Evolutionary conservation across 495 filamentous ascomycete species (phyloP).

Genomic region (Aspergillus baeticus): DNA sequence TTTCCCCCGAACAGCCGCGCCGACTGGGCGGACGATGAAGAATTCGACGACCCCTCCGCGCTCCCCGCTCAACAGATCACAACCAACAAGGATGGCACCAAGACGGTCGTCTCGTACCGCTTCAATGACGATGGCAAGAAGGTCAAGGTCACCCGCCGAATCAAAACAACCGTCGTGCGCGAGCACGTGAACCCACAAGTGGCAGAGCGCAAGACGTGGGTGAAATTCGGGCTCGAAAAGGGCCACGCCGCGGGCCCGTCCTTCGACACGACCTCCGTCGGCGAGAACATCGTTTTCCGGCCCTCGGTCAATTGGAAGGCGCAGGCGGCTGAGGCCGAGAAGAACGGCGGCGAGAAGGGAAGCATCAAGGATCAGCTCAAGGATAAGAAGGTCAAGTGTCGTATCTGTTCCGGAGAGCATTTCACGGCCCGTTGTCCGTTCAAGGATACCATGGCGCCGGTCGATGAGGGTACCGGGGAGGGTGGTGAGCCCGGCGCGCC

Average conservation of each 20-base stretch:
- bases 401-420: conserved; percentile 97
- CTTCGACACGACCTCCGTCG: conserved; percentile 85
- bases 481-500: conserved; percentile 41
- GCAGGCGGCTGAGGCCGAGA: conserved; percentile 78
- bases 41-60: conserved; percentile 76
- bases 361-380: conserved; percentile 88
- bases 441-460: conserved; percentile 77
- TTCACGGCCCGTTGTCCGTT: conserved; percentile 94
- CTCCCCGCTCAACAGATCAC: conserved; percentile 84
- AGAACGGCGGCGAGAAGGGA: conserved; percentile 66
- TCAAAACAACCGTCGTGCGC: conserved; percentile 82
- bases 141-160: conserved; percentile 91
- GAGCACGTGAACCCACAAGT: conserved; percentile 96
- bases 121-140: conserved; percentile 93
- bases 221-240: conserved; percentile 88
- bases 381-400: conserved; percentile 99
- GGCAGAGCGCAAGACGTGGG: conserved; percentile 86
- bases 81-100: conserved; percentile 95
- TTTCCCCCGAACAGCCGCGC: conserved; percentile 49
- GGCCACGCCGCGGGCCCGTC: conserved; percentile 64
- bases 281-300: conserved; percentile 96
- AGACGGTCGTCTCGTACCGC: conserved; percentile 87
- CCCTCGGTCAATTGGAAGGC: conserved; percentile 88
- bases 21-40: conserved; percentile 97
- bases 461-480: conserved; percentile 63